A percentile compares a stretch with the other conserved stretches of the same genome.
Evolutionary conservation across 805 yeast genomes (phyloP).

Genomic region (Kuraishia capsulata): DNA sequence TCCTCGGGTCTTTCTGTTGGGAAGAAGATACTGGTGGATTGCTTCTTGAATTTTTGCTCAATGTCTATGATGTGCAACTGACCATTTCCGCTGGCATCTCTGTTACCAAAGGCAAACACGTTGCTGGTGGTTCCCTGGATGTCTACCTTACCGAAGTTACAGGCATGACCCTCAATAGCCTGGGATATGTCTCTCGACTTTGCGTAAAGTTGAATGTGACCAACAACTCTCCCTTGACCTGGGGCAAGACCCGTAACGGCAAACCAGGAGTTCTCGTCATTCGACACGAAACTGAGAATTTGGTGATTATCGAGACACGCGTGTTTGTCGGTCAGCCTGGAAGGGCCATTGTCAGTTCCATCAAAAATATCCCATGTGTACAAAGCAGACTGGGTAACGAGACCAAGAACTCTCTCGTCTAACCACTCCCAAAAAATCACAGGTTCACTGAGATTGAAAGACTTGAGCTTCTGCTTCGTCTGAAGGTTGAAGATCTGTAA

Average conservation of each 20-base stretch:
- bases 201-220: slow-evolving; percentile 89
- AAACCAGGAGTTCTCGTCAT: slow-evolving; percentile 79
- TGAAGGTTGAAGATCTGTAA: slow-evolving; percentile 88
- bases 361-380: slow-evolving; percentile 82
- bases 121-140: slow-evolving; percentile 35
- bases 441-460: slow-evolving; percentile 78
- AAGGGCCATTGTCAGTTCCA: slow-evolving; percentile 75
- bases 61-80: slow-evolving; percentile 90
- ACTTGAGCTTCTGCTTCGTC: slow-evolving; percentile 81
- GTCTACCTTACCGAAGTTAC: slow-evolving; percentile 70
- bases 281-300: slow-evolving; percentile 83
- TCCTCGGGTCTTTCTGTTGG: slow-evolving; percentile 95
- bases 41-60: slow-evolving; percentile 88
- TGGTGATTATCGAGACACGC: slow-evolving; percentile 70
- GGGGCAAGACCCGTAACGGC: slow-evolving; percentile 93
- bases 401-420: slow-evolving; percentile 60
- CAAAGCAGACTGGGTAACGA: slow-evolving; percentile 70
- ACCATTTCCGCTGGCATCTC: slow-evolving; percentile 71
- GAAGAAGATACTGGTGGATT: slow-evolving; percentile 86
- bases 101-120: slow-evolving; percentile 87
- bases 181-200: slow-evolving; percentile 88
- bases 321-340: slow-evolving; percentile 75
- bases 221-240: slow-evolving; percentile 89
- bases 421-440: slow-evolving; percentile 97
- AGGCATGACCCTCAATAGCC: slow-evolving; percentile 97